Percentiles rank a stretch among this genome's conserved stretches.
phyloP scores from a whole-genome alignment of 1,284 basidiomycete genomes.

The Spongiforma sp. region DNA sequence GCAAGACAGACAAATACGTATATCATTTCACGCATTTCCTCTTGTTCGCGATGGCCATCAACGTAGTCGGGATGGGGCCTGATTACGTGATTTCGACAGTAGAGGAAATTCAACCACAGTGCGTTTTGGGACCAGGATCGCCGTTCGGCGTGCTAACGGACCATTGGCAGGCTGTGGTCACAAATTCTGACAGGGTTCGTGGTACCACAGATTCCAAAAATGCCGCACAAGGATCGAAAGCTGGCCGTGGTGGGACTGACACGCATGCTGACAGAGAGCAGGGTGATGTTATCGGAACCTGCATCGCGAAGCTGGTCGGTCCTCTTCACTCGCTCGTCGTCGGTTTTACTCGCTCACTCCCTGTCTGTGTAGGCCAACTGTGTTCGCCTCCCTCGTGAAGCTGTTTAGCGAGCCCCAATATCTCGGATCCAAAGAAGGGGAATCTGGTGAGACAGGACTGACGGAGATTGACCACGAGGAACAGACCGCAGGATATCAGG shows the following conservation, averaged over 20 bases:
- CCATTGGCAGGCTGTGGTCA: slow-evolving; percentile 67
- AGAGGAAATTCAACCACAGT: slow-evolving; percentile 90
- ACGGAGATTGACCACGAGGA: slow-evolving; percentile 91
- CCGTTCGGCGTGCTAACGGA: background rate
- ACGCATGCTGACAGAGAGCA: slow-evolving; percentile 77
- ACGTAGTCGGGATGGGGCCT: slow-evolving; percentile 74
- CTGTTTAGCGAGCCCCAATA: slow-evolving; percentile 80
- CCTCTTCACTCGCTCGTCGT: background rate
- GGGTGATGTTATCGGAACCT: slow-evolving; percentile 68
- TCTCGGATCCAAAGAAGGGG: slow-evolving; percentile 51
- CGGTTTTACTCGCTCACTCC: background rate
- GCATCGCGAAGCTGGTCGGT: slow-evolving; percentile 73
- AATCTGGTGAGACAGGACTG: slow-evolving; percentile 54
- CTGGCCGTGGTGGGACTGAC: slow-evolving; percentile 86
- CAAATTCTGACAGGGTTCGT: slow-evolving; percentile 85
- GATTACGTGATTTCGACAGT: slow-evolving; percentile 81
- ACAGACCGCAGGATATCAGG: slow-evolving; percentile 90
- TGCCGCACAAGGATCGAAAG: slow-evolving; percentile 84
- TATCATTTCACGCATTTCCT: slow-evolving; percentile 87
- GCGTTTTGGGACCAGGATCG: background rate
- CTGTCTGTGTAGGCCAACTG: slow-evolving; percentile 55
- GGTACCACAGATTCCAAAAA: slow-evolving; percentile 81
- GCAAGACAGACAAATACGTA: slow-evolving; percentile 90
- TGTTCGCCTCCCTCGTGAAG: slow-evolving; percentile 77
- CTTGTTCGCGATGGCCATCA: slow-evolving; percentile 75